Base-by-base conservation (phyloP, 169 alveolate genomes). In the Plasmodium vivax region DNA sequence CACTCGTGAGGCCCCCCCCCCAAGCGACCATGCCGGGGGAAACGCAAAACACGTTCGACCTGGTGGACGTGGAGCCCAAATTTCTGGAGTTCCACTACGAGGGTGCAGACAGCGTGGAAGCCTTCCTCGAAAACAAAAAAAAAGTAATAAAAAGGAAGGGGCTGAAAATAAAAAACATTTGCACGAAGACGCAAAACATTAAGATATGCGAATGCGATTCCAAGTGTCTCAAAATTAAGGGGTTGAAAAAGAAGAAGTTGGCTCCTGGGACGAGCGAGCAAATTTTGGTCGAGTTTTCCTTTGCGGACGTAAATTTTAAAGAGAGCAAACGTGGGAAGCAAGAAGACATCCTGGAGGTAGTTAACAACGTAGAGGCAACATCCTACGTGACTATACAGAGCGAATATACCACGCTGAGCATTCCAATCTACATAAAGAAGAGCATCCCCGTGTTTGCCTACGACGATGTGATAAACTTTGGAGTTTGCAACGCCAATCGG, bases 201-300 rank as follows among this genome's bases (percentile, higher is more conserved):
- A 58, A 75, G 23, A 88, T 88, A 19, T 88, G 80, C 51, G 94
- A 88, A 38, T 58, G 84, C 1, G 94, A 88, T 54, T 88, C 56
- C 4, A 88, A 23, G 36, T 88, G 36, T 79, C 82, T 88, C 58
- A 88, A 88, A 88, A 58, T 88, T 58, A 88, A 79, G 43, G 94
- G 94, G 41, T 1, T 56, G 58, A 88, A 80, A 88, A 88, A 88
- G 27, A 88, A 54, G 34, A 88, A 88, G 30, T 80, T 88, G 47
- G 88, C 88, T 58, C 94, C 94, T 23, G 88, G 94, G 3, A 88
- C 94, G 30, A 56, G 83, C 19, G 94, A 75, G 79, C 71, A 88
- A 43, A 88, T 88, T 38, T 38, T 79, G 30, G 71, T 88, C 3
- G 90, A 88, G 47, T 88, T 88, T 16, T 88, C 94, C 32, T 88